Base-by-base conservation (phyloP, 495 filamentous ascomycete genomes). In the Cercophora scortea region DNA sequence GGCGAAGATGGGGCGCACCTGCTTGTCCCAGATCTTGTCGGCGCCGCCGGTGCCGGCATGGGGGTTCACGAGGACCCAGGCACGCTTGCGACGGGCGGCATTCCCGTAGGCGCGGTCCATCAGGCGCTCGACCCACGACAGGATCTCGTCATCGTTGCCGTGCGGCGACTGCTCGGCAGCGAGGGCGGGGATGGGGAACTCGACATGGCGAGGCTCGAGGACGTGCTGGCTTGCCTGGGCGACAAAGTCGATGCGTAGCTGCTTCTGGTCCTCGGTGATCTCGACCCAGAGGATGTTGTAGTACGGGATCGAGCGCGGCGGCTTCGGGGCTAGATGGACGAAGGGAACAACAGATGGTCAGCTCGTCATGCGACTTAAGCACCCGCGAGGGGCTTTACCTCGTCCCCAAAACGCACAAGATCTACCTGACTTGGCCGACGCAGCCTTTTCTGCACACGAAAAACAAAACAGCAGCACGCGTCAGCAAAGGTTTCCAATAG, bases 51-150 rank as follows among this genome's bases (percentile, higher is more conserved):
- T 83, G 6, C 93, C 93, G 19, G 90, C 88, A 55, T 91, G 86
- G 0, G 93, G 93, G 61, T 97, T 98, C 55, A 98, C 78, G 15
- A 96, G 69, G 32, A 97, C 82, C 69, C 93, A 93, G 58, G 91
- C 79, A 25, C 89, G 80, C 63, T 88, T 92, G 40, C 74, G 77
- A 16, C 77, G 80, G 42, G 85, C 79, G n/a, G 78, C 71, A 42
- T 50, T 33, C 18, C 83, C 85, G 61, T 96, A 96, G 19, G 90
- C 79, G 19, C 75, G 74, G 42, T 81, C 71, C 4, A 96, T 69
- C 17, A 96, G 71, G 40, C 63, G 73, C 4, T 71, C 68, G 9
- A 84, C 62, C 87, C 87, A 96, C 34, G 58, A 54, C 19, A 79
- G 72, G 3, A 81, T 42, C 77, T 72, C 61, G 80, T 84, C 42